Conservation (phyloP, 768 basidiomycete species). For the Dacryopinax spathularia region DNA sequence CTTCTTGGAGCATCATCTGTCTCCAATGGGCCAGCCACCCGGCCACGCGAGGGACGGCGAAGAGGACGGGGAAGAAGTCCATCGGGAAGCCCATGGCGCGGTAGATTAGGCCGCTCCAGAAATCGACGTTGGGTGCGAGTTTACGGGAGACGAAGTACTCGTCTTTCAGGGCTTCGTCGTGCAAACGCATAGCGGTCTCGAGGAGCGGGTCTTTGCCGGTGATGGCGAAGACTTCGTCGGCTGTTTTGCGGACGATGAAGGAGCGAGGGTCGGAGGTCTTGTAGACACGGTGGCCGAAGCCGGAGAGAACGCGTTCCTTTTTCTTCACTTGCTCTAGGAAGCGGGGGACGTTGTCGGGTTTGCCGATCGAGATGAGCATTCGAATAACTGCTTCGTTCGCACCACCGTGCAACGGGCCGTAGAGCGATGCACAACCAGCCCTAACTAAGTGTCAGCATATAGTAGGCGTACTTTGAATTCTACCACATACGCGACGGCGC, state of each 20-base stretch:
- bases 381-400: slow-evolving; percentile 91
- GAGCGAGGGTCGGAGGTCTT: slow-evolving; percentile 82
- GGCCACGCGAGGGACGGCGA: slow-evolving; percentile 81
- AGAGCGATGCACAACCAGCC: slow-evolving; percentile 76
- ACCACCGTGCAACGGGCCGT: slow-evolving; percentile 40
- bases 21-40: slow-evolving; percentile 92
- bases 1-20: slow-evolving; percentile 85
- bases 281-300: slow-evolving; percentile 82
- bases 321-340: slow-evolving; percentile 79
- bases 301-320: slow-evolving; percentile 76
- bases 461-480: neutral
- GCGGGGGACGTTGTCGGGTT: slow-evolving; percentile 69
- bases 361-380: slow-evolving; percentile 81
- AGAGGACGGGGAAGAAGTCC: slow-evolving; percentile 88
- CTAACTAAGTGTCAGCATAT: slow-evolving; percentile 24
- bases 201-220: slow-evolving; percentile 75
- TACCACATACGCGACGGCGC: slow-evolving; percentile 51
- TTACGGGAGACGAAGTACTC: slow-evolving; percentile 74
- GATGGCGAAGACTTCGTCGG: slow-evolving; percentile 80
- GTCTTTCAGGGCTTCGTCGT: slow-evolving; percentile 79
- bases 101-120: slow-evolving; percentile 42
- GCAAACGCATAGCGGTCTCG: slow-evolving; percentile 77
- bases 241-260: slow-evolving; percentile 78
- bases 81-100: slow-evolving; percentile 64
- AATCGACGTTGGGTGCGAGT: slow-evolving; percentile 83